Evolutionary conservation across 2,329 filamentous ascomycete species (phyloP), one percentile per base, ranked within the genome.

Genomic region (Diplodia scrobiculata): DNA sequence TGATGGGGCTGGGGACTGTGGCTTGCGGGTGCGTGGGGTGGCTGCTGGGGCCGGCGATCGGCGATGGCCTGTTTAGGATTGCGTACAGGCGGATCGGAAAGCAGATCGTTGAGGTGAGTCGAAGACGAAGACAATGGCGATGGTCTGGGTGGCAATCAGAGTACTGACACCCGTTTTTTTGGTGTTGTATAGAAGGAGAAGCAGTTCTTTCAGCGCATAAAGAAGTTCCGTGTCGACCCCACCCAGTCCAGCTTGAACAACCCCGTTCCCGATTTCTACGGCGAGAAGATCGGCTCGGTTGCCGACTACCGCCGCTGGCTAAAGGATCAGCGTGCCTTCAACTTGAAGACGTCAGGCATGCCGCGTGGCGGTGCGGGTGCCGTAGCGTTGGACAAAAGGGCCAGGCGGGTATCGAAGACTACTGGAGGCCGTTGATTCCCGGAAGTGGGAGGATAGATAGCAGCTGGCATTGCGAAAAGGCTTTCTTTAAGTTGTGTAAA

Each of bases 321-420:
- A 74, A 98, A 97, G 84, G 95, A 99, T 75, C 95, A 98, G 83
- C 85, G 94, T 69, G 94, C 93, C 10, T 99, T 97, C 81, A 97
- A 96, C 82, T 72, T 82, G 66, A 92, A 92, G 83, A 96, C 96
- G 13, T 66, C 65, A 6, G 65, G 65, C 3, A 25, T 27, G 25
- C 54, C 65, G 32, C 86, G 88, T 87, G 77, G 86, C 82, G 70
- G 86, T 81, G 73, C 87, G 88, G 71, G 69, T 17, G 52, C 52
- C 17, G 63, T 66, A 7, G 63, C 63, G 10, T 29, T 66, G 34
- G 58, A 38, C 32, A 64, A 67, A 41, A 32, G 41, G 62, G 36
- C 47, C 9, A 41, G 60, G 60, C 38, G 36, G 9, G 19, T 50
- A n/a, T 53, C 47, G 34, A 53, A 47, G 9, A 6, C 53, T 36